phyloP scores from a whole-genome alignment of 2,329 filamentous ascomycete species.

The Trichoderma afroharzianum region DNA sequence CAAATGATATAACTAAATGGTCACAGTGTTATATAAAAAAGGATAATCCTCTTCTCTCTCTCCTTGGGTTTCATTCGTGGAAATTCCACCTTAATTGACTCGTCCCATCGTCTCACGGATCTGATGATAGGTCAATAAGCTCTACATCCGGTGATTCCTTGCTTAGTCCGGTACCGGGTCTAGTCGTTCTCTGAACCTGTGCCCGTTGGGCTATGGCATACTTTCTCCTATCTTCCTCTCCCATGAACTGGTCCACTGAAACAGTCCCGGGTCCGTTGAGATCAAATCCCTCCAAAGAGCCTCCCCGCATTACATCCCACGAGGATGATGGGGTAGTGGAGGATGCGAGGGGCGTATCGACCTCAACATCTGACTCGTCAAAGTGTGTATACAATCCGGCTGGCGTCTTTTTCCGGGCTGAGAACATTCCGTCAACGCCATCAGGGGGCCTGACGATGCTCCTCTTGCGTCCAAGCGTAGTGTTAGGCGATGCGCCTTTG shows the following conservation, averaged over 20 bases:
- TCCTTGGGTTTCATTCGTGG: neutral
- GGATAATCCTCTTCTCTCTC: neutral
- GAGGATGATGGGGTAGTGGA: constrained; percentile 9
- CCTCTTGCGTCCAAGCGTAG: constrained; percentile 43
- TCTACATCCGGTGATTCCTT: constrained; percentile 10
- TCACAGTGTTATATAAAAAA: neutral
- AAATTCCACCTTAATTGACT: neutral
- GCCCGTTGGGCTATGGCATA: constrained; percentile 66
- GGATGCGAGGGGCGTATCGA: neutral
- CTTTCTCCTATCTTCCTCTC: constrained; percentile 70
- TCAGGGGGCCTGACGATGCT: constrained; percentile 69
- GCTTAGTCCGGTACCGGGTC: neutral
- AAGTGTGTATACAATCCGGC: constrained; percentile 66
- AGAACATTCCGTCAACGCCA: constrained; percentile 74
- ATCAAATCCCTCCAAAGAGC: constrained; percentile 64
- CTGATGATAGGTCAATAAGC: constrained; percentile 13
- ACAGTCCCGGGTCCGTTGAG: constrained; percentile 55
- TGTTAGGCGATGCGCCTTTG: constrained; percentile 27
- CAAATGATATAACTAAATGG: neutral
- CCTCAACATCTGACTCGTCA: constrained; percentile 14
- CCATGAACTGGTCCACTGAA: constrained; percentile 72
- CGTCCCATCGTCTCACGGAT: neutral
- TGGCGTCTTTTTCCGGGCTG: constrained; percentile 63
- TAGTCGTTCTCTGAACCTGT: constrained; percentile 33
- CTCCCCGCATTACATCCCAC: constrained; percentile 31